Evolutionary conservation across 805 yeast species (phyloP).

Genomic region (Myxozyma vanderwaltii): DNA sequence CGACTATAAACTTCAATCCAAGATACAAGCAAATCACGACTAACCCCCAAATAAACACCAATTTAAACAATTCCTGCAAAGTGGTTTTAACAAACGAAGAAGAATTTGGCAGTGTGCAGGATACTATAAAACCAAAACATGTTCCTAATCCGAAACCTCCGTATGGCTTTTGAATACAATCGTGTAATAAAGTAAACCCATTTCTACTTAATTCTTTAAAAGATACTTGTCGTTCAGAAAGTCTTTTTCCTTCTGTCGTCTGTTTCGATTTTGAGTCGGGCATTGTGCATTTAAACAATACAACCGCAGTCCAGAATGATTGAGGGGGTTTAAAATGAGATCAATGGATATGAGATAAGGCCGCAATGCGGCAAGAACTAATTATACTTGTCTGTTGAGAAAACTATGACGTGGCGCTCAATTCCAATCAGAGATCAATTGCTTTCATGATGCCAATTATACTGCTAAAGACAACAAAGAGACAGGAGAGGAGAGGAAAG

Average conservation of each 20-base stretch:
- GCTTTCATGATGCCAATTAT: neutral
- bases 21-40: conserved; percentile 1
- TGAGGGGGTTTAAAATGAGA: no score
- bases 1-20: conserved; percentile 1
- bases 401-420: no score
- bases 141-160: conserved; percentile 14
- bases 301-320: no score
- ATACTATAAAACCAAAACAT: conserved; percentile 18
- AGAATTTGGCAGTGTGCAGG: conserved; percentile 13
- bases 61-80: neutral
- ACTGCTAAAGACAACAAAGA: no score
- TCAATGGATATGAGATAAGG: neutral
- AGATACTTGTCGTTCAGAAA: neutral
- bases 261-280: neutral
- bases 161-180: conserved; percentile 7
- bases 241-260: neutral
- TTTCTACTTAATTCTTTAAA: neutral
- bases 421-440: neutral
- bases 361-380: neutral
- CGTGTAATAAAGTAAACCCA: neutral
- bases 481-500: no score
- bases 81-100: conserved; percentile 1
- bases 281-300: no score
- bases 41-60: conserved; percentile 12
- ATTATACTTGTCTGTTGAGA: neutral